Conservation (phyloP, 2,329 filamentous ascomycete species). For the Fusarium sp. region DNA sequence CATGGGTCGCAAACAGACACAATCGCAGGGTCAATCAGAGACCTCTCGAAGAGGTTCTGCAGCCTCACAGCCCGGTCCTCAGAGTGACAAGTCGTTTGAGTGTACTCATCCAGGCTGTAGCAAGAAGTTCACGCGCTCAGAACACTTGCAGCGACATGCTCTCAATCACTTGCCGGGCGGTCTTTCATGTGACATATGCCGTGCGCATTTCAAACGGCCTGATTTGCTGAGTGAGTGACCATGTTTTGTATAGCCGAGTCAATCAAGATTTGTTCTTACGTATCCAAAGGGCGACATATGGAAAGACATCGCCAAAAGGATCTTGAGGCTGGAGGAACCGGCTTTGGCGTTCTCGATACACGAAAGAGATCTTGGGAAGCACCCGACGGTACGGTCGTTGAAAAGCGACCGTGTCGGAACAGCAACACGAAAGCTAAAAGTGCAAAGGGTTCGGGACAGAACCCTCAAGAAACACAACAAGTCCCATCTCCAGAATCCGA, state of each 20-base stretch:
- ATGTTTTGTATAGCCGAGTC: background rate
- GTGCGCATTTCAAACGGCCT: slow-evolving; percentile 68
- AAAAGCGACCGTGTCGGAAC: slow-evolving; percentile 45
- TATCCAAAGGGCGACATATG: slow-evolving; percentile 64
- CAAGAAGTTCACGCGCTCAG: slow-evolving; percentile 64
- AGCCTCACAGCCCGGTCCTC: background rate
- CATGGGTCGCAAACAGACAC: slow-evolving; percentile 5
- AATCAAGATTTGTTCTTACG: background rate
- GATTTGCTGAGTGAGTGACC: slow-evolving; percentile 55
- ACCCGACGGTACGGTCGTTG: slow-evolving; percentile 61
- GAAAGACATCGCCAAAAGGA: slow-evolving; percentile 62
- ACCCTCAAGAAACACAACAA: background rate
- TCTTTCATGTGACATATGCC: slow-evolving; percentile 66
- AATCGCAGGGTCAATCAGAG: background rate
- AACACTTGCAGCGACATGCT: slow-evolving; percentile 66
- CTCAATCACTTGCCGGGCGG: slow-evolving; percentile 65
- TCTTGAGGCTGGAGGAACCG: slow-evolving; percentile 62
- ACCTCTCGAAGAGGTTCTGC: background rate
- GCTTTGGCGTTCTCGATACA: slow-evolving; percentile 61
- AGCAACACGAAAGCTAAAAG: slow-evolving; percentile 2
- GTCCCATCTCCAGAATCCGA: background rate
- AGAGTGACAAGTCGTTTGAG: slow-evolving; percentile 31
- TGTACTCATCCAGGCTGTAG: slow-evolving; percentile 58
- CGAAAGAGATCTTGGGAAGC: slow-evolving; percentile 66
- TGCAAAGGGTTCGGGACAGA: slow-evolving; percentile 7